Conservation (phyloP, 345 rosid species). For the Arabis hirsuta region DNA sequence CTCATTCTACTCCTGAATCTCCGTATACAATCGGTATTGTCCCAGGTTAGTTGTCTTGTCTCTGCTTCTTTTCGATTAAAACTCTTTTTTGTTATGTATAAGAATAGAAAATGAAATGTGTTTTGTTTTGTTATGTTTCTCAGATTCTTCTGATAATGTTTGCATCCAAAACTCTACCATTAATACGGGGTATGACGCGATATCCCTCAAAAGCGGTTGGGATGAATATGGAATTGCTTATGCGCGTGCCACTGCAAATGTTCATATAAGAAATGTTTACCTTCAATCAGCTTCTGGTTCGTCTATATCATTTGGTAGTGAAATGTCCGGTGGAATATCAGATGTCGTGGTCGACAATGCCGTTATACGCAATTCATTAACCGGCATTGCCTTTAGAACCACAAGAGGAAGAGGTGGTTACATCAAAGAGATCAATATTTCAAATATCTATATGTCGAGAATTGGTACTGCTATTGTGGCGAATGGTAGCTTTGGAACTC, state of each 20-base stretch:
- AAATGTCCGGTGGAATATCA: slow-evolving; percentile 63
- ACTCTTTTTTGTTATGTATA: background rate
- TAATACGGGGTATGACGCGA: slow-evolving; percentile 59
- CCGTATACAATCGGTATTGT: slow-evolving; percentile 58
- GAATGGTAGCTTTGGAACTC: slow-evolving; percentile 55
- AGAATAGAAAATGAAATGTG: background rate
- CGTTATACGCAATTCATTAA: slow-evolving; percentile 39
- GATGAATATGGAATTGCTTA: slow-evolving; percentile 65
- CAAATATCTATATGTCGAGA: slow-evolving; percentile 48
- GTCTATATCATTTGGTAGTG: slow-evolving; percentile 62
- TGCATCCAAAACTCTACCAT: slow-evolving; percentile 64
- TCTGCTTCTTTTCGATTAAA: background rate
- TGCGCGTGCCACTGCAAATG: slow-evolving; percentile 45
- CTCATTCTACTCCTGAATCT: slow-evolving; percentile 52
- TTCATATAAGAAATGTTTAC: slow-evolving; percentile 51
- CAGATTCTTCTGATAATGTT: slow-evolving; percentile 64
- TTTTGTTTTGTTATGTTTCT: background rate
- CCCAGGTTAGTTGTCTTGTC: slow-evolving; percentile 50
- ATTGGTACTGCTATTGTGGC: slow-evolving; percentile 48
- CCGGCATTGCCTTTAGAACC: slow-evolving; percentile 57
- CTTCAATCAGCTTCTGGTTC: slow-evolving; percentile 53
- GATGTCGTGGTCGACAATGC: slow-evolving; percentile 48
- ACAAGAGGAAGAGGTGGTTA: slow-evolving; percentile 62
- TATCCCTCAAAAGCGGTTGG: slow-evolving; percentile 73
- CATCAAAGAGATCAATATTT: slow-evolving; percentile 50